Base-by-base conservation (phyloP, 2,329 filamentous ascomycete species). In the Endothia cerciana region DNA sequence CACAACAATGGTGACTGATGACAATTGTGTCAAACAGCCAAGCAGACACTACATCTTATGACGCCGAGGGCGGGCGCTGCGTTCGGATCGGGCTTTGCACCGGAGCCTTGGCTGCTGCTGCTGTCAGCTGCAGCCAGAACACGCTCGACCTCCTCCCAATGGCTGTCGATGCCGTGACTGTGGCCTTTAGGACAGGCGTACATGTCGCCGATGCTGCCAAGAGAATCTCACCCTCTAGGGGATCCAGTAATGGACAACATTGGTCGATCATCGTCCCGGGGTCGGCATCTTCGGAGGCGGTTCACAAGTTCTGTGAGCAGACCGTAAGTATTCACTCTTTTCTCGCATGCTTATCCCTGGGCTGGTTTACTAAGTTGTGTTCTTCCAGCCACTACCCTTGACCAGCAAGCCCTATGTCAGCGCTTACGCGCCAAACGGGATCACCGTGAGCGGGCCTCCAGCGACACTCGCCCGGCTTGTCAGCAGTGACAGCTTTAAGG, bases 61-160 rank as follows among this genome's bases (percentile, higher is more conserved):
- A n/a, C n/a, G n/a, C n/a, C n/a, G 41, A 43, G 41, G 13, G 81
- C 4, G 41, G 19, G 13, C 4, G 13, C 41, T 43, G n/a, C 41
- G 10, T 43, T 8, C 7, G 8, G 8, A 43, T 90, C 36, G 89
- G 88, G 65, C 82, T 91, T 55, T 91, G 89, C 80, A 90, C 87
- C 49, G 89, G 89, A 60, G 80, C 89, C 19, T 85, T 91, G 71
- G 88, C 89, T 15, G 89, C 87, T 17, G 81, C 85, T 15, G 89
- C 87, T 13, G 84, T 91, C 63, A 85, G 88, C 10, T 87, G 85
- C 36, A 83, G 88, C 41, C 84, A 83, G 68, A 88, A 86, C 7
- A 77, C 90, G 53, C 85, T 84, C 19, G 82, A 86, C 59, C 78
- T 92, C 43, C 79, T 91, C 28, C 83, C 84, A 7, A 79, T 91